Evolutionary conservation across 2,329 filamentous ascomycete species (phyloP).

Genomic region (Colletotrichum echinochloae): DNA sequence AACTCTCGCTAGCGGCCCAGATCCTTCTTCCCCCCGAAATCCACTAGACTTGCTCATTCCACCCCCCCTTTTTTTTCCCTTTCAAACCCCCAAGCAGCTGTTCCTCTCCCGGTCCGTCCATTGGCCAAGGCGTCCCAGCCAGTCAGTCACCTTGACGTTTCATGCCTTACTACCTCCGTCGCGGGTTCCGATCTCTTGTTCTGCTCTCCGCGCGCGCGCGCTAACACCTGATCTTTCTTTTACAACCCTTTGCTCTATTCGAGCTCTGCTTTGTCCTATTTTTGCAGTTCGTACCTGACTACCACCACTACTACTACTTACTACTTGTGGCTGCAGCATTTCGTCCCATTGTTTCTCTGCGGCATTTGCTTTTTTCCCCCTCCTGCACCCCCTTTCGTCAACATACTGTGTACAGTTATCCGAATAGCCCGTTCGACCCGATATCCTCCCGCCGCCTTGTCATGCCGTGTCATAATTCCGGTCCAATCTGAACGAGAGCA

Average conservation of each 20-base stretch:
- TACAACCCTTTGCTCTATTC: slow-evolving; percentile 9
- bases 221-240: slow-evolving; percentile 5
- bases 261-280: slow-evolving; percentile 8
- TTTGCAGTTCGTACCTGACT: not conserved
- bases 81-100: slow-evolving; percentile 18
- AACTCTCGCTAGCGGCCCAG: slow-evolving; percentile 28
- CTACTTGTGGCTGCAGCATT: slow-evolving; percentile 18
- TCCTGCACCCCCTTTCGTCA: slow-evolving; percentile 18
- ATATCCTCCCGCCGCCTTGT: slow-evolving; percentile 26
- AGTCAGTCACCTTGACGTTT: slow-evolving; percentile 46
- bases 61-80: slow-evolving; percentile 26
- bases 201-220: slow-evolving; percentile 5
- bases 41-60: slow-evolving; percentile 23
- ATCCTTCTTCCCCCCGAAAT: slow-evolving; percentile 21
- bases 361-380: slow-evolving; percentile 36
- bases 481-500: slow-evolving; percentile 19
- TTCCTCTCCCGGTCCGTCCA: slow-evolving; percentile 24
- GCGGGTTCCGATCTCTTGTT: slow-evolving; percentile 45
- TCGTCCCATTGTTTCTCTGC: slow-evolving; percentile 30
- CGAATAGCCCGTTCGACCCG: slow-evolving; percentile 21
- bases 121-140: slow-evolving; percentile 44
- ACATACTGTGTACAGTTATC: slow-evolving; percentile 4
- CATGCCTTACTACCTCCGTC: slow-evolving; percentile 47
- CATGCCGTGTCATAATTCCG: slow-evolving; percentile 29
- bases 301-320: too few relatives aligned